Evolutionary conservation across 352 stramenopile genomes (phyloP).

Genomic region (Phytophthora sp.): DNA sequence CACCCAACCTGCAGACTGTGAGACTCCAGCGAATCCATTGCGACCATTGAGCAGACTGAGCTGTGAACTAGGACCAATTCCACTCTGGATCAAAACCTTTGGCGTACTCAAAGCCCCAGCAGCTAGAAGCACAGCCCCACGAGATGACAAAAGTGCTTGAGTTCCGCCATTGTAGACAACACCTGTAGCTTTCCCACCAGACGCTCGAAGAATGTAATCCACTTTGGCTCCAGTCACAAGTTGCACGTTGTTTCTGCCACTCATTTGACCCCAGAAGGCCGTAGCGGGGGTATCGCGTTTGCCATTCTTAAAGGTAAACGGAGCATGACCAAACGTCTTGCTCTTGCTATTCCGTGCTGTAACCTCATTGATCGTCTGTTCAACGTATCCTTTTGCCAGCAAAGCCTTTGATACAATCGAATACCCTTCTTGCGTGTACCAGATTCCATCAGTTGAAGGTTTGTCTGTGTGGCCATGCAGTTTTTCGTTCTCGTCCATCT

Average conservation of each 20-base stretch:
- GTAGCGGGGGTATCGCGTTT: constrained; percentile 57
- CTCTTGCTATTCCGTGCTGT: constrained; percentile 54
- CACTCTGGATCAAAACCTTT: constrained; percentile 81
- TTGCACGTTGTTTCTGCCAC: constrained; percentile 51
- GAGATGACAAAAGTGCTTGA: constrained; percentile 37
- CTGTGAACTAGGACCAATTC: constrained; percentile 65
- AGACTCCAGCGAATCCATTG: constrained; percentile 56
- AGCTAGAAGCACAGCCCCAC: constrained; percentile 70
- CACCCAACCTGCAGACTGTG: constrained; percentile 41
- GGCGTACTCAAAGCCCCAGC: constrained; percentile 71
- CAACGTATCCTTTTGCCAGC: constrained; percentile 36
- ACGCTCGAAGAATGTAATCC: constrained; percentile 49
- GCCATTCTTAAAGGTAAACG: constrained; percentile 58
- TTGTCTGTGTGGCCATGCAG: constrained; percentile 51
- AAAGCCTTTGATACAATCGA: constrained; percentile 48
- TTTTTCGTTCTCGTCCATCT: constrained; percentile 61
- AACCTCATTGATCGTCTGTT: constrained; percentile 53
- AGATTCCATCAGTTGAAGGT: constrained; percentile 54
- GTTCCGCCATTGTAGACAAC: constrained; percentile 55
- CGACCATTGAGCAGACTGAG: constrained; percentile 46
- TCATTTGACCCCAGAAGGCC: constrained; percentile 52
- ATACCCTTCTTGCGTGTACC: constrained; percentile 64
- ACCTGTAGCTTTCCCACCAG: constrained; percentile 42
- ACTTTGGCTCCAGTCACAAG: constrained; percentile 53
- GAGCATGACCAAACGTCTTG: constrained; percentile 60